Percentiles rank a stretch among this genome's conserved stretches.
These are phyloP conservation scores for Candida sakaeoensis DNA, from an alignment of 805 yeast species.

Conservation along the genomic window DNA sequence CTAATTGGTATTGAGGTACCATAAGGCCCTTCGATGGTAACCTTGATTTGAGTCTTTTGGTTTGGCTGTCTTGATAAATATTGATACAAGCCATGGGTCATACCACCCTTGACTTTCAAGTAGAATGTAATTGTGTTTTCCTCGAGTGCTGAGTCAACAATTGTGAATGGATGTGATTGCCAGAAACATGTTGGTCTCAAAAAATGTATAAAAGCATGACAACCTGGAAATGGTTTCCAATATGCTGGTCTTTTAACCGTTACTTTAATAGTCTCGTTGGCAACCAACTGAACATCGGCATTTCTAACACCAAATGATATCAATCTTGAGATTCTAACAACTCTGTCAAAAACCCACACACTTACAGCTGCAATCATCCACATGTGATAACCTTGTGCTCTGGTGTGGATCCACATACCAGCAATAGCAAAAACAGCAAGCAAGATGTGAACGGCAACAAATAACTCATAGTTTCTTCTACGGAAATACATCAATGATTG, in stretches of 20 bases:
- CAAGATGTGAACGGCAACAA: conserved; percentile 27
- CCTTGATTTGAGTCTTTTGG: conserved; percentile 26
- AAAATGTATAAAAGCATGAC: conserved; percentile 38
- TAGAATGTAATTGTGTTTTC: conserved; percentile 43
- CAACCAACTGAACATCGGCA: conserved; percentile 33
- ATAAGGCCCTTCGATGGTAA: conserved; percentile 39
- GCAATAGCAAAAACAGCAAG: conserved; percentile 43
- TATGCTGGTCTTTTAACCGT: conserved; percentile 44
- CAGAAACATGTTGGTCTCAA: conserved; percentile 39
- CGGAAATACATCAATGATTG: conserved; percentile 53
- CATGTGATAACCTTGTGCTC: conserved; percentile 21
- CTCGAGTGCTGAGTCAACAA: conserved; percentile 18
- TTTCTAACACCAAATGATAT: conserved; percentile 28
- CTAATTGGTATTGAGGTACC: conserved; percentile 49
- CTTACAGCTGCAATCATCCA: conserved; percentile 29
- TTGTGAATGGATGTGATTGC: conserved; percentile 46
- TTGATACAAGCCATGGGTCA: conserved; percentile 38
- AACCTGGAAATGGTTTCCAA: conserved; percentile 40
- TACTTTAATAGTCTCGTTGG: conserved; percentile 45
- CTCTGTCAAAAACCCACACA: conserved; percentile 36
- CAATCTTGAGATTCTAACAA: conserved; percentile 28
- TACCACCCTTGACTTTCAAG: conserved; percentile 52
- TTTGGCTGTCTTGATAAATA: conserved; percentile 26
- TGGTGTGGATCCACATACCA: conserved; percentile 54
- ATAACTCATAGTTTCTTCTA: conserved; percentile 50